phyloP scores from a whole-genome alignment of 2,329 filamentous ascomycete genomes.

The Leptographium radiaticola region DNA sequence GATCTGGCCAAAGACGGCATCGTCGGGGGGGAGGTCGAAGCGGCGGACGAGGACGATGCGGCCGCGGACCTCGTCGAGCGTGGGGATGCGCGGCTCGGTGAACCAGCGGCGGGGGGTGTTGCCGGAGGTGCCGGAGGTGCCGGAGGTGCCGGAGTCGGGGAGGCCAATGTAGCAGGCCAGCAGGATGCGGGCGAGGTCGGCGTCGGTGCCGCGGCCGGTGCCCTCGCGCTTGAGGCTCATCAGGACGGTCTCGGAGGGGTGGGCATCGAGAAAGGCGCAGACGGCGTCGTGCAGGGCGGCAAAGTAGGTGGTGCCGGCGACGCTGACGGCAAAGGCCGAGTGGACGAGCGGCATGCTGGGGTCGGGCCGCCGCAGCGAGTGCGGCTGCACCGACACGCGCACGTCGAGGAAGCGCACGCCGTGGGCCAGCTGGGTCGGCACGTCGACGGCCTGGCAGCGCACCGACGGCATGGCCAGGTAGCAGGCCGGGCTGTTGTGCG shows the following conservation, averaged over 20 bases:
- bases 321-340: constrained; percentile 73
- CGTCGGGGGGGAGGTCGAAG: constrained; percentile 40
- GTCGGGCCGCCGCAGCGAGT: constrained; percentile 31
- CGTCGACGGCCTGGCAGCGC: constrained; percentile 73
- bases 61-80: constrained; percentile 64
- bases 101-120: constrained; percentile 48
- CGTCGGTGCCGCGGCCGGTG: constrained; percentile 64
- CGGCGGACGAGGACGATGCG: constrained; percentile 76
- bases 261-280: constrained; percentile 60
- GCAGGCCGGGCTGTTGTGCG: constrained; percentile 85
- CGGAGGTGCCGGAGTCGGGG: constrained; percentile 16
- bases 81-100: constrained; percentile 63
- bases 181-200: constrained; percentile 63
- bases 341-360: constrained; percentile 67
- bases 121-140: background rate
- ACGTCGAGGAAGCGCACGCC: constrained; percentile 93
- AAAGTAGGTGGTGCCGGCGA: constrained; percentile 74
- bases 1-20: constrained; percentile 29
- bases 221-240: constrained; percentile 89
- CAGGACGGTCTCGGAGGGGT: constrained; percentile 73
- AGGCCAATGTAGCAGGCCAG: constrained; percentile 55
- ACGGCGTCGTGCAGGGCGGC: constrained; percentile 57
- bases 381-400: constrained; percentile 43
- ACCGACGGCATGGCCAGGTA: constrained; percentile 81
- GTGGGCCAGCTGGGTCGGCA: constrained; percentile 69